Evolutionary conservation across 805 yeast species (phyloP).

Genomic region (Saccharomyces paradoxus): DNA sequence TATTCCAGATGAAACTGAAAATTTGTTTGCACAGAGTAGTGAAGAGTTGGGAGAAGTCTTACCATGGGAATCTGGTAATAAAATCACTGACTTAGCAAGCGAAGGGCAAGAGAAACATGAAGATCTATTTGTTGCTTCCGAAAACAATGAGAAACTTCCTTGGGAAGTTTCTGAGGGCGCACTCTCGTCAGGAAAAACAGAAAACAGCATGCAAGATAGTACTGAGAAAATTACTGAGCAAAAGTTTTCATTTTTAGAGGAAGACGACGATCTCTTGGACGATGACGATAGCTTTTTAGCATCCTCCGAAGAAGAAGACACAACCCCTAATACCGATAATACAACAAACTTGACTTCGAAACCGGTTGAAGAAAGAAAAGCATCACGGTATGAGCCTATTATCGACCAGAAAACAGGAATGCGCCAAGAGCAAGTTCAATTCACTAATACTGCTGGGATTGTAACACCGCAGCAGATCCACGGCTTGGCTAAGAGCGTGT

Average conservation of each 20-base stretch:
- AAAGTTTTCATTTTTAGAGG: constrained; percentile 36
- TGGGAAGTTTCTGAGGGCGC: constrained; percentile 3
- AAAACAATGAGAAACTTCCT: constrained; percentile 23
- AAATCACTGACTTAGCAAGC: background rate
- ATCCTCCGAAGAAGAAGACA: constrained; percentile 22
- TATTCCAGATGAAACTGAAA: background rate
- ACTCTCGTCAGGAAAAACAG: background rate
- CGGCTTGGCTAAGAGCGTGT: background rate
- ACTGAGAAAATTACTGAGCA: constrained; percentile 25
- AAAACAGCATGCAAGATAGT: background rate
- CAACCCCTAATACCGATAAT: background rate
- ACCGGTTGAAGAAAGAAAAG: background rate
- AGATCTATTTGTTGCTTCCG: constrained; percentile 2
- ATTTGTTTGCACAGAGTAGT: background rate
- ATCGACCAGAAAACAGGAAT: background rate
- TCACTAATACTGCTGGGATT: constrained; percentile 5
- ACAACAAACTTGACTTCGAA: background rate
- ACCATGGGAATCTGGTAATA: constrained; percentile 1
- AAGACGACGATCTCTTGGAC: constrained; percentile 40
- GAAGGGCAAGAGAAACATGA: background rate
- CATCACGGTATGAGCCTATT: constrained; percentile 2
- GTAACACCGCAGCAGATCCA: constrained; percentile 13
- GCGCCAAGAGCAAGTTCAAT: background rate
- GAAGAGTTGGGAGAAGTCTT: background rate
- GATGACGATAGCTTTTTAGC: constrained; percentile 32